Conservation (phyloP, 108 stramenopile genomes). For the Nitzschia sp. region DNA sequence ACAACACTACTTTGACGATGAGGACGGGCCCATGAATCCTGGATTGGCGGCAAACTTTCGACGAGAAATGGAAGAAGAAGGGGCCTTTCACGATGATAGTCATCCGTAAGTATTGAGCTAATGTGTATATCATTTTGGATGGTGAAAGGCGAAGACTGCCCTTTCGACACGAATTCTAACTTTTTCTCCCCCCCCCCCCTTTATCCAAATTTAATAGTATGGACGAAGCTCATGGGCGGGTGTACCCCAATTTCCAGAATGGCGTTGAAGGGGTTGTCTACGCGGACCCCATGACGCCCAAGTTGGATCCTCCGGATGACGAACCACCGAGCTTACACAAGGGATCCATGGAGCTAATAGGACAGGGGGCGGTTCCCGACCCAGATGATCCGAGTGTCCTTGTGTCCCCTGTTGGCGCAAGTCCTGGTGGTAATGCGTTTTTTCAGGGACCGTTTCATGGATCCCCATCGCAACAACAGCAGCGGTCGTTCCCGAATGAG, state of each 20-base stretch:
- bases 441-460: no score
- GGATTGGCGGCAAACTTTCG: slow-evolving; percentile 8
- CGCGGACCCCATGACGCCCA: background rate
- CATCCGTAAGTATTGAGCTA: slow-evolving; percentile 35
- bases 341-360: slow-evolving; percentile 15
- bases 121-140: no score
- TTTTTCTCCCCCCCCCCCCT: background rate
- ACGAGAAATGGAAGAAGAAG: slow-evolving; percentile 41
- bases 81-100: slow-evolving; percentile 30
- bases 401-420: no score
- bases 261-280: slow-evolving; percentile 18
- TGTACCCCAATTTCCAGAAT: background rate
- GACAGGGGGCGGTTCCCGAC: background rate
- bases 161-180: no score
- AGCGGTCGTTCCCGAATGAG: background rate
- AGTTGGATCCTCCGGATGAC: slow-evolving; percentile 55
- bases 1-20: background rate
- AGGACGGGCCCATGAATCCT: background rate
- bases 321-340: slow-evolving; percentile 53
- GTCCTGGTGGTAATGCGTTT: slow-evolving; percentile 1
- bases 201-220: background rate
- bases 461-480: no score
- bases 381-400: slow-evolving; percentile 19
- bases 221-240: background rate
- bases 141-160: no score